These are phyloP conservation scores for Fraxinus platypoda DNA, from an alignment of 305 asterid genomes.

Conservation along the genomic window DNA sequence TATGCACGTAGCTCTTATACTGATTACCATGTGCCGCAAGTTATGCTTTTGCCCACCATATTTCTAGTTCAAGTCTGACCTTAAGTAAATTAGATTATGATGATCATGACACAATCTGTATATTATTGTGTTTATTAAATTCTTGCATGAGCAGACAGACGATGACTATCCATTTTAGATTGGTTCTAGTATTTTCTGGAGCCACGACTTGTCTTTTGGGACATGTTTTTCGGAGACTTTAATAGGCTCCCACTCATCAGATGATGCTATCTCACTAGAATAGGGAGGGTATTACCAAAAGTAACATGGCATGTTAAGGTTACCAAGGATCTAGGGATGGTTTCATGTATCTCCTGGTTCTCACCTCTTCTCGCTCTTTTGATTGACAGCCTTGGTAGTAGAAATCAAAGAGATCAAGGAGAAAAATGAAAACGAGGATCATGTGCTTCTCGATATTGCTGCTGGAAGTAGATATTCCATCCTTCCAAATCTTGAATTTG, in stretches of 20 bases:
- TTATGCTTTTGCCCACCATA: not conserved
- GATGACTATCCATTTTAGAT: not conserved
- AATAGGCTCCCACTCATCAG: not conserved
- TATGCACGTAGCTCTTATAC: not conserved
- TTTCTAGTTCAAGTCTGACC: not conserved
- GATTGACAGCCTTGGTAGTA: slow-evolving; percentile 66
- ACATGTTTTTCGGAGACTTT: not conserved
- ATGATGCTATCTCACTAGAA: not conserved
- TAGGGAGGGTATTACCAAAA: not conserved
- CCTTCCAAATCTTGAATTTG: slow-evolving; percentile 73
- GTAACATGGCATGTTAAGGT: not conserved
- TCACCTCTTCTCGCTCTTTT: slow-evolving; percentile 30
- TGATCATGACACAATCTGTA: not conserved
- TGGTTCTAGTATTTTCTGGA: not conserved
- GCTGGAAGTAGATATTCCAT: slow-evolving; percentile 81
- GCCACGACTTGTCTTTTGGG: not conserved
- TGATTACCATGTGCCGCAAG: not conserved
- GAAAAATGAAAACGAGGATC: slow-evolving; percentile 77
- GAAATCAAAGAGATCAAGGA: slow-evolving; percentile 94
- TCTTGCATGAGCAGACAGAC: not conserved
- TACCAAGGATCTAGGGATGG: not conserved
- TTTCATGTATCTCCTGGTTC: slow-evolving; percentile 23
- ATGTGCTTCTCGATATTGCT: slow-evolving; percentile 68
- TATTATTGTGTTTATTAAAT: not conserved
- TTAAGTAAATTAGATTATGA: not conserved